A percentile compares a stretch with the other conserved stretches of the same genome.
Conservation (phyloP, 2,329 filamentous ascomycete genomes). For the Fusarium mexicanum region DNA sequence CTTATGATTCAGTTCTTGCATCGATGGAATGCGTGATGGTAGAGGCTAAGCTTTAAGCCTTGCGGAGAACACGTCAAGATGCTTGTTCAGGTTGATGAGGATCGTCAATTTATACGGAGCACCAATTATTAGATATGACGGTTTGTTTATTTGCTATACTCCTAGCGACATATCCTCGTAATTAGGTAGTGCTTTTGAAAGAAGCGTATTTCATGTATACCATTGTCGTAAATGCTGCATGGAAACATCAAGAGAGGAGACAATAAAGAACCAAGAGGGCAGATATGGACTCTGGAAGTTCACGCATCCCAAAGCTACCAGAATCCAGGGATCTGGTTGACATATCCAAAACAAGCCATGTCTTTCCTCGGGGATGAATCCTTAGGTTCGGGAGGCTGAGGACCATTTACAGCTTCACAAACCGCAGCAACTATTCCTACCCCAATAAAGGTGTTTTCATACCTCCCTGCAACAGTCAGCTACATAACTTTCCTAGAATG, state of each 20-base stretch:
- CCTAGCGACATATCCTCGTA: accelerated
- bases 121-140: accelerated
- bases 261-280: accelerated
- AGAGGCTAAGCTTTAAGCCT: not conserved
- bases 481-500: accelerated
- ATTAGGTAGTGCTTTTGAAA: too few relatives aligned
- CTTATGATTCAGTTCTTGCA: not conserved
- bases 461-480: not conserved
- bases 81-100: too few relatives aligned
- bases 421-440: not conserved
- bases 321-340: not conserved
- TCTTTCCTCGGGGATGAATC: not conserved
- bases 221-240: not conserved
- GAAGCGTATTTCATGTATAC: too few relatives aligned
- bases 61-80: too few relatives aligned
- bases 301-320: not conserved
- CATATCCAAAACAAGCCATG: accelerated
- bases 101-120: too few relatives aligned
- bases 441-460: too few relatives aligned
- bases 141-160: accelerated
- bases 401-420: not conserved
- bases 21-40: accelerated
- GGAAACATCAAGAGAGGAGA: not conserved
- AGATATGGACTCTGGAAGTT: too few relatives aligned
- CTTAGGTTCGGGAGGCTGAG: not conserved